Conservation (phyloP, 306 rosid species). For the Luffa acutangula region DNA sequence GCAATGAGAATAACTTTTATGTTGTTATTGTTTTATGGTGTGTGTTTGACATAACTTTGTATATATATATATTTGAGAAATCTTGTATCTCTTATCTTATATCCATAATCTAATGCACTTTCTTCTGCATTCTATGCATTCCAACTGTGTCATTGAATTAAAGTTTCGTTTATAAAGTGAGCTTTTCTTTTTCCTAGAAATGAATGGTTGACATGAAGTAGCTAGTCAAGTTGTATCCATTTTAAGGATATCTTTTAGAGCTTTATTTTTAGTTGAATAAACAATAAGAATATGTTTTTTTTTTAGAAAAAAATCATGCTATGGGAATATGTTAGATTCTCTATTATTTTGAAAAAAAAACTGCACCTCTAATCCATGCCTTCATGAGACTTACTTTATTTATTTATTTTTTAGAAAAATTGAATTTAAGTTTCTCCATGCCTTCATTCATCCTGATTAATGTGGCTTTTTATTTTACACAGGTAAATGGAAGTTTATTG, state of each 20-base stretch:
- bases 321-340: neutral
- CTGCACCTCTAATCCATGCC: neutral
- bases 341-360: neutral
- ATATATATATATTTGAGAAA: too few relatives aligned
- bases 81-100: neutral
- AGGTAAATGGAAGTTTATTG: conserved; percentile 94
- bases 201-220: conserved; percentile 12
- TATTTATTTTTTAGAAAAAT: neutral
- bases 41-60: neutral
- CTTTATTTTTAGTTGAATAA: neutral
- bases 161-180: neutral
- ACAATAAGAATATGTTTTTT: neutral
- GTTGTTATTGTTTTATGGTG: neutral
- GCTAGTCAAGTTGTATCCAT: neutral
- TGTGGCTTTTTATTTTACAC: conserved; percentile 21
- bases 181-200: neutral
- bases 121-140: neutral
- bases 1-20: conserved; percentile 31
- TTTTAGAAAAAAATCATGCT: neutral
- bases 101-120: neutral
- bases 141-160: neutral
- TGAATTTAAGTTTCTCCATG: neutral
- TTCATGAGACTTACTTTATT: neutral
- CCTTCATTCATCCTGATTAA: neutral
- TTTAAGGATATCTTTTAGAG: neutral